Evolutionary conservation across 2,329 filamentous ascomycete species (phyloP).

Genomic region (Lecanicillium sp.): DNA sequence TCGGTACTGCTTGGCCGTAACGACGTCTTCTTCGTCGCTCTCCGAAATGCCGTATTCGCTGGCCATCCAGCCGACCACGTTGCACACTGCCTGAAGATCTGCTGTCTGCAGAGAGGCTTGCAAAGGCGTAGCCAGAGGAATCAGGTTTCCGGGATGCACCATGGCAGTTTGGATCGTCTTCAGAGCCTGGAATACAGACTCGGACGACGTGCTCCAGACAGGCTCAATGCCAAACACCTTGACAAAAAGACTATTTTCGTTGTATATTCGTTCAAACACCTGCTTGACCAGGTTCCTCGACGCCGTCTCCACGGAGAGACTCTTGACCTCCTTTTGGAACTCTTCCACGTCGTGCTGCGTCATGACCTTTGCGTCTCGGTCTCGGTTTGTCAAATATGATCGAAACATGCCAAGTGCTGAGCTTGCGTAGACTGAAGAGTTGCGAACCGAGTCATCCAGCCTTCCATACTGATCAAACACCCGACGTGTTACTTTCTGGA

Average conservation of each 20-base stretch:
- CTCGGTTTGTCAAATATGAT: conserved; percentile 44
- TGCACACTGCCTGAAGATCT: conserved; percentile 44
- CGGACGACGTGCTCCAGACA: conserved; percentile 39
- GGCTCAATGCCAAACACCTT: conserved; percentile 50
- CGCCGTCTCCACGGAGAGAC: conserved; percentile 43
- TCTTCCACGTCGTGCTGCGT: conserved; percentile 46
- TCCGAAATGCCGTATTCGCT: conserved; percentile 50
- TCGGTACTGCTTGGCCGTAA: conserved; percentile 44
- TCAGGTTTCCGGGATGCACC: conserved; percentile 46
- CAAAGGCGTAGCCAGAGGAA: conserved; percentile 41
- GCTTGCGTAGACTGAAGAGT: conserved; percentile 44
- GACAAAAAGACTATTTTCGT: conserved; percentile 44
- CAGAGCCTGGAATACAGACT: conserved; percentile 43
- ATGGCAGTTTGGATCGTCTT: conserved; percentile 42
- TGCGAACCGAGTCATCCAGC: conserved; percentile 31
- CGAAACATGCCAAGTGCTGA: conserved; percentile 47
- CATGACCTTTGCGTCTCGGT: conserved; percentile 44
- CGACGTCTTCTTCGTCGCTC: conserved; percentile 49
- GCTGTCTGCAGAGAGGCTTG: conserved; percentile 40
- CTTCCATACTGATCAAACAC: conserved; percentile 47
- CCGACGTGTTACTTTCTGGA: conserved; percentile 42
- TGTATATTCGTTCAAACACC: conserved; percentile 49
- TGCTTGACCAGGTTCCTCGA: conserved; percentile 53
- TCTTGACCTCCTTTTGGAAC: conserved; percentile 46
- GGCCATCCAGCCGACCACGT: conserved; percentile 49